Evolutionary conservation across 305 asterid genomes (phyloP).

Genomic region (Fraxinus baroniana): DNA sequence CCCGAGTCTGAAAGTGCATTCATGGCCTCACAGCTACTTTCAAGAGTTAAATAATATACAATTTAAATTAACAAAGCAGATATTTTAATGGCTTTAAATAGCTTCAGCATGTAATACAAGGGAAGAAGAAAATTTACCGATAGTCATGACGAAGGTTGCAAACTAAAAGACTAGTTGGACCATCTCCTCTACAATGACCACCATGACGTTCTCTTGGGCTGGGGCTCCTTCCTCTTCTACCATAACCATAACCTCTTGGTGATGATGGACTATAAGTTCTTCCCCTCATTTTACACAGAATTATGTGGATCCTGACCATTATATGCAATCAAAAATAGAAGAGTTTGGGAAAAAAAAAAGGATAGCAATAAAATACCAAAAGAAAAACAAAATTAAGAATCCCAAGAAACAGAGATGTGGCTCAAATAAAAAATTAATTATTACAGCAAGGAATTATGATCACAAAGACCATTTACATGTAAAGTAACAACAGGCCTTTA

Average conservation of each 20-base stretch:
- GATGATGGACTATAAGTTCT: constrained; percentile 54
- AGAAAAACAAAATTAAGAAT: neutral
- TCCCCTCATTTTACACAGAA: constrained; percentile 41
- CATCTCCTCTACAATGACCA: constrained; percentile 54
- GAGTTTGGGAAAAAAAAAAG: neutral
- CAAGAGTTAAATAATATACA: neutral
- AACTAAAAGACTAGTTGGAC: constrained; percentile 76
- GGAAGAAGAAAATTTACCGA: constrained; percentile 35
- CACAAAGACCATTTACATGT: neutral
- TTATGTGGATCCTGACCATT: neutral
- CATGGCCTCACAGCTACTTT: neutral
- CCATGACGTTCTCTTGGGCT: constrained; percentile 60
- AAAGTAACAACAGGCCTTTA: neutral
- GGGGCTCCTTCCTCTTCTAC: constrained; percentile 72
- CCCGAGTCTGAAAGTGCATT: neutral
- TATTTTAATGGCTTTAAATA: neutral
- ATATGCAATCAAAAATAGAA: neutral
- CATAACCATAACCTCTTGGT: constrained; percentile 45
- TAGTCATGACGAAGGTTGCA: constrained; percentile 79
- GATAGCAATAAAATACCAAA: neutral
- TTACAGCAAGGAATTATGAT: neutral
- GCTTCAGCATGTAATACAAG: neutral
- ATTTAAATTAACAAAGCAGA: neutral
- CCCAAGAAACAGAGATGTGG: neutral
- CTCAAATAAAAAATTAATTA: neutral